Base-by-base conservation (phyloP, 345 rosid species). In the Excoecaria cochinchinensis region DNA sequence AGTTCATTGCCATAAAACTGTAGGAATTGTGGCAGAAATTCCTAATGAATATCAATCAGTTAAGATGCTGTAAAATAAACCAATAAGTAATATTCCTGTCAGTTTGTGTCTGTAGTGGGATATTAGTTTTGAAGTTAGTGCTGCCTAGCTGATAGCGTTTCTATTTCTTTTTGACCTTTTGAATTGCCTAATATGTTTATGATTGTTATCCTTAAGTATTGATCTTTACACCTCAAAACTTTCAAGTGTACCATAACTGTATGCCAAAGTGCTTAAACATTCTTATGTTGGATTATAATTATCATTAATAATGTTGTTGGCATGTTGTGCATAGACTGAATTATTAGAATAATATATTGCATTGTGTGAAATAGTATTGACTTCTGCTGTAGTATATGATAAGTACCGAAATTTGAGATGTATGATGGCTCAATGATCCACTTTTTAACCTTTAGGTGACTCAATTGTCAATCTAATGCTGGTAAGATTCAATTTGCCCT, bases 401-500 rank as follows among this genome's bases (percentile, higher is more conserved):
- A 69, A 59, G 61, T 21, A 14, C 40, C 36, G 73, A 3, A 61
- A 17, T 69, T 5, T 31, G 31, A 31, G 31, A 38, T 48, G 67
- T 64, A 7, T 65, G 39, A 66, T 4, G 59, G 67, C 46, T 42
- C 14, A 59, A 8, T 61, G 13, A 15, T 39, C 21, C 14, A 24
- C 24, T 61, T 31, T 13, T 24, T 4, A 11, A 40, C 38, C 19
- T n/a, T 64, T 50, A 42, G 44, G 21, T 25, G 22, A 39, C 21
- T 60, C 50, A 12, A 4, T 53, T 72, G 17, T 8, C n/a, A 17
- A 40, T 24, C 68, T 71, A 70, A 68, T 14, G 39, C 57, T 74
- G 69, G 52, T 82, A 63, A 47, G 25, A 13, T 70, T 67, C 64
- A 47, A 19, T 5, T 71, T 15, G 59, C 50, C 17, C 52, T 38